phyloP scores from a whole-genome alignment of 192 early-diverging fungal genomes.

The Linnemannia elongata region DNA sequence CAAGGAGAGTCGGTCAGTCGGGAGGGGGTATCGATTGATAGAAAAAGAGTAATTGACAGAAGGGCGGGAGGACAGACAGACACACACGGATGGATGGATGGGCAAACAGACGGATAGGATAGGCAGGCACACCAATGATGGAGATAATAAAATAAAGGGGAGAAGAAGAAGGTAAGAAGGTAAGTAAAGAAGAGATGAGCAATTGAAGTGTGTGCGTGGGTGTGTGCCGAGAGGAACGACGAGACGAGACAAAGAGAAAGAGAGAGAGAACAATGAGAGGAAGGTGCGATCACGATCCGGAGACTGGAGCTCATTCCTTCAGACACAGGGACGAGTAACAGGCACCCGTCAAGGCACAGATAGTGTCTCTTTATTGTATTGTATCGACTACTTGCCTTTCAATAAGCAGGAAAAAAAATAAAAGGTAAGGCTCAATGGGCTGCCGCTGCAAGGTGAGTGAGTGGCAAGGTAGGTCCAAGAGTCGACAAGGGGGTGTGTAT shows the following conservation, averaged over 20 bases:
- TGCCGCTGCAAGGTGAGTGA: background rate
- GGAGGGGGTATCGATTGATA: slow-evolving; percentile 1
- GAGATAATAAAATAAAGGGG: no score
- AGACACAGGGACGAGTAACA: no score
- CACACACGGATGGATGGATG: background rate
- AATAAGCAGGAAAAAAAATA: no score
- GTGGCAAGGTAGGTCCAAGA: background rate
- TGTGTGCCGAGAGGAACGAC: background rate
- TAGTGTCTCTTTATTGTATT: no score
- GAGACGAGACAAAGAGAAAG: background rate
- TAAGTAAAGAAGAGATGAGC: slow-evolving; percentile 7
- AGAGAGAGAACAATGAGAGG: background rate
- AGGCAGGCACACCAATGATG: slow-evolving; percentile 3
- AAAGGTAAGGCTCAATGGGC: background rate
- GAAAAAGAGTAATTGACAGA: background rate
- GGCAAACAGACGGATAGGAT: background rate
- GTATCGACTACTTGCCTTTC: no score
- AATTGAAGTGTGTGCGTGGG: background rate
- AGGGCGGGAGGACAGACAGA: no score
- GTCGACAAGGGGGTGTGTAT: no score
- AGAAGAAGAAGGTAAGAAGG: background rate
- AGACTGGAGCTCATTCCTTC: no score
- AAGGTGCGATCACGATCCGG: no score
- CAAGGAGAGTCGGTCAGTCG: background rate
- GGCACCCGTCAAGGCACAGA: no score